Conservation (phyloP, 2,329 filamentous ascomycete species). For the Endothia cerciana region DNA sequence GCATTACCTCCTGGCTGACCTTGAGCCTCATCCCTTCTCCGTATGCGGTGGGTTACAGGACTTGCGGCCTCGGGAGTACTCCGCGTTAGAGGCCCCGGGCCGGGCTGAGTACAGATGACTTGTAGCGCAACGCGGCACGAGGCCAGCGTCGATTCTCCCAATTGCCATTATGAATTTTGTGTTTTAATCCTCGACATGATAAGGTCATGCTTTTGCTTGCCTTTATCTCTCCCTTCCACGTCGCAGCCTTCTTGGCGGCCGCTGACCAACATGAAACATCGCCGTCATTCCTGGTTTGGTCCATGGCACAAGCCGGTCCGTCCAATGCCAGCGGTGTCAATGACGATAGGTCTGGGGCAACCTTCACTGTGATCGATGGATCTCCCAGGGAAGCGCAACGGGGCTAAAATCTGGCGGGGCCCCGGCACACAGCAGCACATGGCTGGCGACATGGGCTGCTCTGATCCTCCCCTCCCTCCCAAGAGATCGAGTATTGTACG, state of each 20-base stretch:
- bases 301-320: conserved; percentile 15
- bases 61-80: conserved; percentile 20
- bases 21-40: conserved; percentile 26
- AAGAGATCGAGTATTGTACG: background rate
- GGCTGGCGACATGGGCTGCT: conserved; percentile 16
- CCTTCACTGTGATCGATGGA: background rate
- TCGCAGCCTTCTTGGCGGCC: conserved; percentile 11
- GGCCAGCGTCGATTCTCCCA: conserved; percentile 17
- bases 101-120: conserved; percentile 23
- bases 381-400: background rate
- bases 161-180: conserved; percentile 44
- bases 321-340: conserved; percentile 23
- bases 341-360: conserved; percentile 11
- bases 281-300: conserved; percentile 19
- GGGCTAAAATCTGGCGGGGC: conserved; percentile 24
- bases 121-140: background rate
- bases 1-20: conserved; percentile 24
- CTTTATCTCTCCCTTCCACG: conserved; percentile 28
- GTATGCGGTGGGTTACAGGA: conserved; percentile 4
- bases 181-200: conserved; percentile 40
- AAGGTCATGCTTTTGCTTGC: conserved; percentile 35
- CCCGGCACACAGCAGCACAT: conserved; percentile 21
- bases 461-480: background rate
- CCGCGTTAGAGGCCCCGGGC: conserved; percentile 22
- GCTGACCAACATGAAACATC: conserved; percentile 26